Evolutionary conservation across 2,329 filamentous ascomycete genomes (phyloP).

Genomic region (Ceratocystis ficicola): DNA sequence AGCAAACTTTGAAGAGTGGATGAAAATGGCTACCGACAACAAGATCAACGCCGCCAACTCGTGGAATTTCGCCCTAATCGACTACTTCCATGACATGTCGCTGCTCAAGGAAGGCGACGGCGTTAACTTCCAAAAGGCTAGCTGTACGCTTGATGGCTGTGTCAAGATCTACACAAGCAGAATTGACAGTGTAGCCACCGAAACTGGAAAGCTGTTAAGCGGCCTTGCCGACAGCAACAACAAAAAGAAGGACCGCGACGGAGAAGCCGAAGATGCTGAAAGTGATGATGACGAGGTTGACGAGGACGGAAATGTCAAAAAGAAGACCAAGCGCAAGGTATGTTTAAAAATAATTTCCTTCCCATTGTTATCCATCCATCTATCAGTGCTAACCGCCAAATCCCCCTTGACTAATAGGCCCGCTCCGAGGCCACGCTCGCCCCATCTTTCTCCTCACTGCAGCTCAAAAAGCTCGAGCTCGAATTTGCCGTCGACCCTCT

Average conservation of each 20-base stretch:
- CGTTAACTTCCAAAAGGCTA: conserved; percentile 97
- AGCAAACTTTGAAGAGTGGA: conserved; percentile 99
- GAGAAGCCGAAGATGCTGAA: conserved; percentile 49
- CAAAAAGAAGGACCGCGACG: conserved; percentile 55
- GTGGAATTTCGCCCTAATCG: conserved; percentile 99
- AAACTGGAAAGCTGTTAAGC: conserved; percentile 88
- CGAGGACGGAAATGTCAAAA: conserved; percentile 47
- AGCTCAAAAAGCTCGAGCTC: conserved; percentile 93
- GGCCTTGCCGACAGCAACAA: conserved; percentile 80
- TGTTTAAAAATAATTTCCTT: conserved; percentile 23
- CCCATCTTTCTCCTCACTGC: conserved; percentile 72
- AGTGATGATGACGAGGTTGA: conserved; percentile 48
- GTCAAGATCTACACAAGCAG: conserved; percentile 99
- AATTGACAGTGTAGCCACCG: conserved; percentile 94
- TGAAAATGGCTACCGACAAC: conserved; percentile 99
- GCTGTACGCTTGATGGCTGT: conserved; percentile 91
- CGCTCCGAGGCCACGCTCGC: conserved; percentile 88
- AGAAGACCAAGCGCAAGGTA: conserved; percentile 59
- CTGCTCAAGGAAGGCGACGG: conserved; percentile 89
- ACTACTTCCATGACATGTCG: conserved; percentile 99
- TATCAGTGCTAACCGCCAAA: conserved; percentile 17
- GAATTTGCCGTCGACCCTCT: conserved; percentile 93
- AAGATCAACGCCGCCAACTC: conserved; percentile 97
- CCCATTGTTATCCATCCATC: neutral
- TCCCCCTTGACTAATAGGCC: conserved; percentile 35